Base-by-base conservation (phyloP, 305 asterid species). In the Salvia sclarea region DNA sequence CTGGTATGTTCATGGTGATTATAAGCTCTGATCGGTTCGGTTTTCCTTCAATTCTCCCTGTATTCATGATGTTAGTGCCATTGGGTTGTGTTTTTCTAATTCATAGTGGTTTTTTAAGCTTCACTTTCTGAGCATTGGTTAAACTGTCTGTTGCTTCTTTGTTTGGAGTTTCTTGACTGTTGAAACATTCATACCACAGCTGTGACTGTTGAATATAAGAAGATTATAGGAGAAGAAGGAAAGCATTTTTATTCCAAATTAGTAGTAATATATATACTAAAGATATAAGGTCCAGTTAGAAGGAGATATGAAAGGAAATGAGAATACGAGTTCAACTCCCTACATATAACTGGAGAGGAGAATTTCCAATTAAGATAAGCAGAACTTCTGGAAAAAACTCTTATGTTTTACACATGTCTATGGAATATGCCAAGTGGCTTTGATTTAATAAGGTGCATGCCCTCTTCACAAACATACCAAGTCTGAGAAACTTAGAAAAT, bases 1-100 rank as follows among this genome's bases (percentile, higher is more conserved):
- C 64, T 94, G 99, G 99, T 94, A 84, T 66, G 83, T 57, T 40
- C 10, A 28, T 69, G 69, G 41, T 76, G 54, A 58, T 61, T n/a
- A 33, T 14, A 30, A 66, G 64, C 64, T 48, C 47, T 66, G 43
- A 45, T 44, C 38, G 20, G 14, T 77, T 57, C n/a, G n/a, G 45
- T 50, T 71, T 53, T 28, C 35, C 43, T 35, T 55, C 6, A n/a
- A 5, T 67, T 59, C 41, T 61, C 25, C 44, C 8, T 44, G 22
- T 64, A 4, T 28, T 47, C 60, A 33, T 14, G 56, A 61, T 28
- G 38, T 11, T 57, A 11, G 24, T 41, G 55, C 0, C 60, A 59
- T 44, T 54, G 53, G 64, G 62, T 48, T 60, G 60, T 49, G 20
- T 47, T 41, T 69, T 60, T 30, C 75, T 41, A 28, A 25, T 73